Evolutionary conservation across 106 monocot species (phyloP), one percentile per base, ranked within the genome.

Genomic region (Dendrobium huoshanense): DNA sequence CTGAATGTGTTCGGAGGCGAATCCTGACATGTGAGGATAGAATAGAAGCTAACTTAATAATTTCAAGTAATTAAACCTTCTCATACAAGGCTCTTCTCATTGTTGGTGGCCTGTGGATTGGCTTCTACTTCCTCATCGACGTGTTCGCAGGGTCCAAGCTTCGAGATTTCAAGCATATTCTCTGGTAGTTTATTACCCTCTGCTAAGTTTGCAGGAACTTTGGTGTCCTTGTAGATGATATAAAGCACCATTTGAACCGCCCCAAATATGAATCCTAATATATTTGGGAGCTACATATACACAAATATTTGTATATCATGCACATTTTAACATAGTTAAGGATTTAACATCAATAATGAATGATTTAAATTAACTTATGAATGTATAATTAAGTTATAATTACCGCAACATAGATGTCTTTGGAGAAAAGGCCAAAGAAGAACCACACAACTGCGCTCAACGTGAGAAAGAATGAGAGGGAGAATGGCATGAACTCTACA

Each of bases 321-420:
- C 64, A 64, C 18, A 6, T 20, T 20, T 17, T 7, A 64, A 64
- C 6, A 64, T 20, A 64, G 16, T 64, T 20, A 64, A 64, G 6
- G 4, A 0, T 33, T 13, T 70, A 33, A 20, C 4, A 22, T 31
- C 13, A 70, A 31, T 15, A 70, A 70, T 70, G 4, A 31, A 37
- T 31, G n/a, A 13, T 20, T 70, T 31, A 70, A 11, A 45, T 45
- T 45, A 0, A 45, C 44, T 45, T 9, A 31, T 1, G 25, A 27
- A 15, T 70, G 70, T 24, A 70, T 24, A 70, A 70, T 10, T 33
- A 72, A 74, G 7, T 41, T 22, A 24, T 11, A 55, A 41, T 80
- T 75, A 81, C 81, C 81, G 81, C 81, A 37, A 81, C 58, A 29
- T 81, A 81, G 20, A 81, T 81, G 58, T 81, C 81, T 18, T 75